Conservation (phyloP, 495 filamentous ascomycete species). For the Hypoxylon crocopeplum region DNA sequence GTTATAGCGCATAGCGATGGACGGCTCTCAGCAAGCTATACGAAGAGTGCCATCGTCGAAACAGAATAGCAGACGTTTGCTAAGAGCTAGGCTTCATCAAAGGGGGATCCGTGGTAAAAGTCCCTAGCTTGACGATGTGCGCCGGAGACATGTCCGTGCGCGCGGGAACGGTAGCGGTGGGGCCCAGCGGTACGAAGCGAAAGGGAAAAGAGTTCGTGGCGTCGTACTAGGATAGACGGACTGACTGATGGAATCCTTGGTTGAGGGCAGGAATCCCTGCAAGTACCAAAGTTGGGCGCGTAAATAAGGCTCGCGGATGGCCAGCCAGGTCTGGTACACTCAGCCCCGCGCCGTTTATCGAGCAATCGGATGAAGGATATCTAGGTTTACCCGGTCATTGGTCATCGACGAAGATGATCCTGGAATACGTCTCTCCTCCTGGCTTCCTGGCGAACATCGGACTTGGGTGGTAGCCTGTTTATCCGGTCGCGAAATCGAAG, state of each 20-base stretch:
- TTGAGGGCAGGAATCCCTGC: slow-evolving; percentile 48
- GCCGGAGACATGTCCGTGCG: slow-evolving; percentile 33
- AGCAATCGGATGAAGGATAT: slow-evolving; percentile 53
- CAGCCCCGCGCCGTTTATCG: slow-evolving; percentile 45
- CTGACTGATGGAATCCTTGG: slow-evolving; percentile 36
- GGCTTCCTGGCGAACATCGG: slow-evolving; percentile 24
- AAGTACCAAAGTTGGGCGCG: slow-evolving; percentile 52
- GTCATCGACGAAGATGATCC: slow-evolving; percentile 29
- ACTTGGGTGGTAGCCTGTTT: slow-evolving; percentile 28
- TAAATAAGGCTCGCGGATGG: slow-evolving; percentile 57
- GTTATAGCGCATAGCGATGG: slow-evolving; percentile 8
- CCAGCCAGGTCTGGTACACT: slow-evolving; percentile 34
- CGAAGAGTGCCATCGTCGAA: slow-evolving; percentile 14
- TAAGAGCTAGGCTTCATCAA: slow-evolving; percentile 13
- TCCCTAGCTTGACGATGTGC: slow-evolving; percentile 21
- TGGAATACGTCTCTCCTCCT: slow-evolving; percentile 16
- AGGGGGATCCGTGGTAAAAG: slow-evolving; percentile 15
- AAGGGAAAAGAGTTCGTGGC: slow-evolving; percentile 36
- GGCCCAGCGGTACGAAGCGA: slow-evolving; percentile 46
- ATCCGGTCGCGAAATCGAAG: slow-evolving; percentile 27
- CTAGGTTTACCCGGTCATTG: slow-evolving; percentile 48
- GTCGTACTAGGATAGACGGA: slow-evolving; percentile 32
- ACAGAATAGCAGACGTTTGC: slow-evolving; percentile 19
- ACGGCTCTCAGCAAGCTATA: slow-evolving; percentile 13
- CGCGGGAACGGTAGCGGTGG: slow-evolving; percentile 34